phyloP scores from a whole-genome alignment of 2,329 filamentous ascomycete species.

The Paraphoma sp. region DNA sequence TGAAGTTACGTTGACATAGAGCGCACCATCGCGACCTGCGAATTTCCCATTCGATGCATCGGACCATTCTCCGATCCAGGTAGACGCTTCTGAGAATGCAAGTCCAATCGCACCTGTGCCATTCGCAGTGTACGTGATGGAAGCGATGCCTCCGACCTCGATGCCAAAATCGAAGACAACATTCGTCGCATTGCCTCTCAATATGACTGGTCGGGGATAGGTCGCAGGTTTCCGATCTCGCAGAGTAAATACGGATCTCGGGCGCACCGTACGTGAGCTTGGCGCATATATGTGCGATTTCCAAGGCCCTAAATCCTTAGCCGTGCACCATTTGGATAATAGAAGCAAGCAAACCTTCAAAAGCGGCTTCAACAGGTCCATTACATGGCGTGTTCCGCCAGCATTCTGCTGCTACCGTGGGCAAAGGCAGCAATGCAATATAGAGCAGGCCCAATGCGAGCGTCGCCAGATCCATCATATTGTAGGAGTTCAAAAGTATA shows the following conservation, averaged over 20 bases:
- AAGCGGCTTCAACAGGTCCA: conserved; percentile 57
- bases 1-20: conserved; percentile 52
- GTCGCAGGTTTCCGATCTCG: conserved; percentile 34
- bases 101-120: conserved; percentile 47
- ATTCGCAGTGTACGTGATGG: conserved; percentile 57
- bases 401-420: conserved; percentile 44
- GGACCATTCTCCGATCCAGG: conserved; percentile 53
- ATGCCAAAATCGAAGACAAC: conserved; percentile 66
- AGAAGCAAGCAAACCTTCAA: conserved; percentile 38
- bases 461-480: not conserved
- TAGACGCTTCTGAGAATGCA: conserved; percentile 52
- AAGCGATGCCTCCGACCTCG: conserved; percentile 64
- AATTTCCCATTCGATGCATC: conserved; percentile 53
- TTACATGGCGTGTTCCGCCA: conserved; percentile 64
- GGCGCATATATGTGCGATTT: conserved; percentile 65
- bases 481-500: not conserved
- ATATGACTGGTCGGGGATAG: conserved; percentile 36
- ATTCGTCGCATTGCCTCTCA: conserved; percentile 58
- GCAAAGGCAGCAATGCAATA: not conserved
- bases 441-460: not conserved
- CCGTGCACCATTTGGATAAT: not conserved
- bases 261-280: conserved; percentile 57
- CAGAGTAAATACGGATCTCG: conserved; percentile 52
- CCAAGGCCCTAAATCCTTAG: conserved; percentile 55
- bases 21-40: conserved; percentile 51